phyloP scores from a whole-genome alignment of 2,329 filamentous ascomycete species.

The Fusarium hostae region DNA sequence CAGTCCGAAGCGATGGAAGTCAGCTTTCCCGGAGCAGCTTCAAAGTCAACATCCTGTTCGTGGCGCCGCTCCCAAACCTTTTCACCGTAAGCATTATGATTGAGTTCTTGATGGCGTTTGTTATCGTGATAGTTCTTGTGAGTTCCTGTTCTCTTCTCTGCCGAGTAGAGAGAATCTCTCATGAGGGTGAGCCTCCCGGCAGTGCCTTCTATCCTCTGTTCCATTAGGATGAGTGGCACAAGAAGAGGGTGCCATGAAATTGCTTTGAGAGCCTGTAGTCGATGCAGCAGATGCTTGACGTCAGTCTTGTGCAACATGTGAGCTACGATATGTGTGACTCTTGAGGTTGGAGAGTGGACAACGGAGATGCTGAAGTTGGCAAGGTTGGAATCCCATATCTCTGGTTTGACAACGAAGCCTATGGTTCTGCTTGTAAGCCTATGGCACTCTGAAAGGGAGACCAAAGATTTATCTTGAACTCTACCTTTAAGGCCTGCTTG shows the following conservation, averaged over 20 bases:
- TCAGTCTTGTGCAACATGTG: background rate
- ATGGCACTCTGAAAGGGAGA: rapidly evolving
- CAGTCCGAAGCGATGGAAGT: background rate
- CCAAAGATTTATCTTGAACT: rapidly evolving
- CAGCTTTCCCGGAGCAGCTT: background rate
- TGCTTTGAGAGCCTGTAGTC: background rate
- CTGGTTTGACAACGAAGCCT: background rate
- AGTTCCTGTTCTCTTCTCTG: background rate
- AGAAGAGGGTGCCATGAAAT: background rate
- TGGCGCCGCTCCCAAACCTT: background rate
- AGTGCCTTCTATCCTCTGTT: background rate
- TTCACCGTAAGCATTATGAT: background rate
- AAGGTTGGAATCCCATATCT: background rate
- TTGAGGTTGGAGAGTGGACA: background rate
- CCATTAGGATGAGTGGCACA: background rate
- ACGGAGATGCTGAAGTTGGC: background rate
- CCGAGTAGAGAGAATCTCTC: background rate
- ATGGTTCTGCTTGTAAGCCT: rapidly evolving
- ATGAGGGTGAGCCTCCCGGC: background rate
- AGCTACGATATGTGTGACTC: background rate
- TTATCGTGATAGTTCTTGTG: background rate
- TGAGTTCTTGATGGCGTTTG: background rate
- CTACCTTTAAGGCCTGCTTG: background rate
- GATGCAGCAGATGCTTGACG: background rate
- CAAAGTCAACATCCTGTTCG: background rate